Percentiles rank a stretch among this genome's conserved stretches.
These are phyloP conservation scores for Antarctomyces pellizariae DNA, from an alignment of 495 filamentous ascomycete species.

Conservation along the genomic window DNA sequence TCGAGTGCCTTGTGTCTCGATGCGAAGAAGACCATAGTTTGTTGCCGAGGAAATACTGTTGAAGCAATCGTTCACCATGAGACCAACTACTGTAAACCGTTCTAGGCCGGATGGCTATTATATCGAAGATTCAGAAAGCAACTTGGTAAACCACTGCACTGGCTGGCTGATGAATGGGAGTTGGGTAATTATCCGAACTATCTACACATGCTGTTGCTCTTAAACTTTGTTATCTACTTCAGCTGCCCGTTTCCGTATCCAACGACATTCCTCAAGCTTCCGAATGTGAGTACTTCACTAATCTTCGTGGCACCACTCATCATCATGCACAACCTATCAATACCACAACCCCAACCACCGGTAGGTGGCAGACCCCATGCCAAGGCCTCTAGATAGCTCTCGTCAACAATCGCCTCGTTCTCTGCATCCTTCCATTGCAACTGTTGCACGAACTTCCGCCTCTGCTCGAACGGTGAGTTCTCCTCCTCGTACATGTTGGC, in stretches of 20 bases:
- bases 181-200: too few species aligned
- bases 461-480: constrained; percentile 74
- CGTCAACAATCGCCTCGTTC: constrained; percentile 35
- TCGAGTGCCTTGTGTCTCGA: constrained; percentile 1
- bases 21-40: constrained; percentile 2
- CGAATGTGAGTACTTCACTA: constrained; percentile 66
- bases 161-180: too few species aligned
- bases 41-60: too few species aligned
- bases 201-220: too few species aligned
- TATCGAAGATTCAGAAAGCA: too few species aligned
- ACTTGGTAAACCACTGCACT: too few species aligned
- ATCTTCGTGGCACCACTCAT: constrained; percentile 57
- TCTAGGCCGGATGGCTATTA: too few species aligned
- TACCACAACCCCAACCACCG: constrained; percentile 85
- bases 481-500: constrained; percentile 97
- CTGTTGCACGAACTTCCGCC: constrained; percentile 50
- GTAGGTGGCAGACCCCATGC: constrained; percentile 82
- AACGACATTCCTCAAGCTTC: constrained; percentile 49
- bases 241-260: constrained; percentile 6
- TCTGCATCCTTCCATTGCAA: constrained; percentile 17
- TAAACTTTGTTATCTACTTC: too few species aligned
- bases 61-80: too few species aligned
- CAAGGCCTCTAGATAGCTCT: constrained; percentile 60
- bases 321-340: constrained; percentile 79
- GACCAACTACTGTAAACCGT: too few species aligned